Conservation (phyloP, 306 rosid species). For the Elaeagnus macrophylla region DNA sequence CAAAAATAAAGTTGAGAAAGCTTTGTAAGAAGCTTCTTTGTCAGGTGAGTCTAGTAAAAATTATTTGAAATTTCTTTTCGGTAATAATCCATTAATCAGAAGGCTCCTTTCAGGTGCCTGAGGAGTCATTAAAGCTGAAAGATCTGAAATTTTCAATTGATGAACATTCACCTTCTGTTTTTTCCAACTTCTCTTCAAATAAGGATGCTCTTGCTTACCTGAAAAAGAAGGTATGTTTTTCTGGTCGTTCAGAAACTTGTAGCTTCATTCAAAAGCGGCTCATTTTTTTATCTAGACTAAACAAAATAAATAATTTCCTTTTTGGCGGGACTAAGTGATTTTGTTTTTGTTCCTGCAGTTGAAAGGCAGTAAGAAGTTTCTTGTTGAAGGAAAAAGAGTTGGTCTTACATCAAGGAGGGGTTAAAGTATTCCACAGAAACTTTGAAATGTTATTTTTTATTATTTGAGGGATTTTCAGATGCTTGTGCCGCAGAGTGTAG, state of each 20-base stretch:
- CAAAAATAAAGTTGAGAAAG: constrained; percentile 63
- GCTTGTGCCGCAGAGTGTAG: no score
- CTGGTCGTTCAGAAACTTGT: neutral
- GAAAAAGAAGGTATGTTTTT: constrained; percentile 56
- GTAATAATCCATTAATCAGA: no score
- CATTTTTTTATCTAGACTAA: no score
- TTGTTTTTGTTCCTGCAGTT: constrained; percentile 44
- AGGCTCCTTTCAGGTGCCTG: constrained; percentile 17
- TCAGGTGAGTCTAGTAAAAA: constrained; percentile 23
- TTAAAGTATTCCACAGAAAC: constrained; percentile 30
- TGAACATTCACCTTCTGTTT: constrained; percentile 49
- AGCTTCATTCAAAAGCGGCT: neutral
- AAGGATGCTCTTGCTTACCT: constrained; percentile 59
- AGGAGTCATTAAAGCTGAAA: constrained; percentile 74
- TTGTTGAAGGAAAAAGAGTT: constrained; percentile 66
- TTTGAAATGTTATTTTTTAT: constrained; percentile 15
- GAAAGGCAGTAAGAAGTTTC: constrained; percentile 54
- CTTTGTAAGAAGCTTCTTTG: constrained; percentile 58
- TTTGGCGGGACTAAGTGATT: no score
- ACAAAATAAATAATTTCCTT: no score
- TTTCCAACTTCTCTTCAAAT: constrained; percentile 51
- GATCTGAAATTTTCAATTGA: constrained; percentile 64
- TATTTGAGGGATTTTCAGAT: no score
- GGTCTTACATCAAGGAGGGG: constrained; percentile 35
- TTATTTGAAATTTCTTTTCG: no score